These are phyloP conservation scores for Botryosphaeria agaves DNA, from an alignment of 2,329 filamentous ascomycete genomes.

Conservation along the genomic window DNA sequence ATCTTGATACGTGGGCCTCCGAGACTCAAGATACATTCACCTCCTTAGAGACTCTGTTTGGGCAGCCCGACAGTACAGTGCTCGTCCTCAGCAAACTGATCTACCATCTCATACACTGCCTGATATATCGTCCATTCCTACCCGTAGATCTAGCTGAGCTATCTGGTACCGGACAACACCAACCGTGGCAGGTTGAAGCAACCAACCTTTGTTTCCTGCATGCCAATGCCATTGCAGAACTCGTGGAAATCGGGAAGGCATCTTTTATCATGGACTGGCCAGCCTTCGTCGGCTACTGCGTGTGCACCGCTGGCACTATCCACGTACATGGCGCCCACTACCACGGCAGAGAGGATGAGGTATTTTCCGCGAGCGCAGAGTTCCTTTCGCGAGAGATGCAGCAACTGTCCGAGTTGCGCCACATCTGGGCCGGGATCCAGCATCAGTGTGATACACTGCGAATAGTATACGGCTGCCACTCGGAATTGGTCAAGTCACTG, in stretches of 20 bases:
- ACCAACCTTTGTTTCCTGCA: constrained; percentile 78
- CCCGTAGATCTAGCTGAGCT: constrained; percentile 72
- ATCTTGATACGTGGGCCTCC: constrained; percentile 71
- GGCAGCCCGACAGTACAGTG: constrained; percentile 60
- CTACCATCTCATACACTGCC: constrained; percentile 72
- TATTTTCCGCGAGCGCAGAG: constrained; percentile 47
- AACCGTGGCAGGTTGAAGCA: constrained; percentile 84
- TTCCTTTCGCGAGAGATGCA: constrained; percentile 67
- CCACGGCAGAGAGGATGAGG: constrained; percentile 41
- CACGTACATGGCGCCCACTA: constrained; percentile 80
- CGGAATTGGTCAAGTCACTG: constrained; percentile 59
- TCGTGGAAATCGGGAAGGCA: constrained; percentile 63
- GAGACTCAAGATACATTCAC: constrained; percentile 67
- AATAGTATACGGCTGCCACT: constrained; percentile 60
- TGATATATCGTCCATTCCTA: constrained; percentile 74
- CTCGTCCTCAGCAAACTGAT: constrained; percentile 72
- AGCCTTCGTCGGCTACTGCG: constrained; percentile 70
- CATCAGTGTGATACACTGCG: constrained; percentile 68
- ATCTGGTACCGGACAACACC: constrained; percentile 63
- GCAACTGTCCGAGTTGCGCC: constrained; percentile 56
- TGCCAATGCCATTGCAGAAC: constrained; percentile 70
- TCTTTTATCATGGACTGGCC: constrained; percentile 68
- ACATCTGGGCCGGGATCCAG: constrained; percentile 60
- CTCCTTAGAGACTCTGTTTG: constrained; percentile 57
- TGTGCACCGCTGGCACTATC: constrained; percentile 73